Evolutionary conservation across 306 rosid genomes (phyloP), one percentile per base, ranked within the genome.

Genomic region (Morella rubra): DNA sequence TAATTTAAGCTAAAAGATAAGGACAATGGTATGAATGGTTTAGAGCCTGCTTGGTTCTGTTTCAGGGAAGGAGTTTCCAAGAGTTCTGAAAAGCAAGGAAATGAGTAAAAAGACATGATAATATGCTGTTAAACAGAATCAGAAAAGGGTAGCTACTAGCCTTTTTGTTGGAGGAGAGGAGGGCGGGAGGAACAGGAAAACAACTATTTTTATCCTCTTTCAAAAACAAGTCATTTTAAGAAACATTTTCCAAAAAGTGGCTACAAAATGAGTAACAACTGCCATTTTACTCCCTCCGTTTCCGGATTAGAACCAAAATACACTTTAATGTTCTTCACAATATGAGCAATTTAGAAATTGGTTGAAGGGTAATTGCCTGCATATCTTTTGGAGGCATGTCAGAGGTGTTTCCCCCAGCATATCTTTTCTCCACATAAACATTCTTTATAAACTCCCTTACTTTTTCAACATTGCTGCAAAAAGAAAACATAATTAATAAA

Each of bases 371-470:
- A 70, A 85, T 79, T 90, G 62, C 98, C 97, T 93, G 98, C 74
- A 77, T 53, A 79, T 91, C 96, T 89, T 90, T 90, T 13, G 97
- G 98, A 75, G 98, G 97, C 80, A 81, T 93, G 53, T 86, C 93
- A 19, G 84, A 77, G 41, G 89, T 80, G 86, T 78, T 91, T 79
- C 79, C 89, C 65, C 87, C 96, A 64, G 90, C 87, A 79, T 88
- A 93, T 85, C 77, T 86, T 86, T 81, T 81, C 69, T 91, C 94
- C 13, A 86, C 91, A 73, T 93, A 93, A 37, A 90, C 97, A 87
- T 70, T 86, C 85, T 42, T 91, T 72, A 93, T 90, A 76, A 93
- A 93, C 66, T 90, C 92, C 73, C 97, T 91, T 73, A 93, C 85
- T 81, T 90, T 91, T 42, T 85, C 87, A 76, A 81, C 89, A 40